Conservation (phyloP, 2,329 filamentous ascomycete genomes). For the Chalara sp. region DNA sequence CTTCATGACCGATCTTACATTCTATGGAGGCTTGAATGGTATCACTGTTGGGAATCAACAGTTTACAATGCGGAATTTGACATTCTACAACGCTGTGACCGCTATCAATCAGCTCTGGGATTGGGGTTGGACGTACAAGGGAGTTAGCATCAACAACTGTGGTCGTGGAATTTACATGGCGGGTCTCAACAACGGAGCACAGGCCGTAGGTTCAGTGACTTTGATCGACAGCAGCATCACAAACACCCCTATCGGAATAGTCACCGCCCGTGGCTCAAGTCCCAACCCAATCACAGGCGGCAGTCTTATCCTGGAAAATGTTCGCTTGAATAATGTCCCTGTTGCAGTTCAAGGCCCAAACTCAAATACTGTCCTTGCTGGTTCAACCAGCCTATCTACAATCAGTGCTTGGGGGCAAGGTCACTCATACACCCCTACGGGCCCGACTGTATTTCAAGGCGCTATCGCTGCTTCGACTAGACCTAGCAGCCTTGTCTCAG, state of each 20-base stretch:
- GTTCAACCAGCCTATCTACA: constrained; percentile 55
- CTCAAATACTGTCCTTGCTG: constrained; percentile 52
- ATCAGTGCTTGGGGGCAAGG: constrained; percentile 74
- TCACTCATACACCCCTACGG: constrained; percentile 53
- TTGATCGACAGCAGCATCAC: constrained; percentile 48
- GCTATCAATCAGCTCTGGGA: constrained; percentile 53
- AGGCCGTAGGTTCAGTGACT: constrained; percentile 48
- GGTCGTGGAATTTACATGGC: constrained; percentile 44
- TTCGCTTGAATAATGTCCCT: constrained; percentile 64
- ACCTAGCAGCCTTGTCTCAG: constrained; percentile 36
- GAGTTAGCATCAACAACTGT: constrained; percentile 46
- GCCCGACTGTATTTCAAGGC: constrained; percentile 34
- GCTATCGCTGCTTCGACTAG: constrained; percentile 35
- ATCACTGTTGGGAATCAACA: constrained; percentile 59
- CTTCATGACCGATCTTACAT: constrained; percentile 51
- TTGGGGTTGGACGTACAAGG: constrained; percentile 52
- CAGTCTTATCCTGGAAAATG: constrained; percentile 77
- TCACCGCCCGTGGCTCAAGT: constrained; percentile 43
- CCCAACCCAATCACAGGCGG: constrained; percentile 58
- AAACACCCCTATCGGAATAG: constrained; percentile 43
- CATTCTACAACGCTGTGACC: constrained; percentile 36
- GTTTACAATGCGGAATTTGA: constrained; percentile 51
- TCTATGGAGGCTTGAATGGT: constrained; percentile 54
- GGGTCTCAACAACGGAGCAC: constrained; percentile 12
- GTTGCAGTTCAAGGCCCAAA: constrained; percentile 52